These are phyloP conservation scores for Salvia rosmarinus DNA, from an alignment of 257 asterid species.

Conservation along the genomic window DNA sequence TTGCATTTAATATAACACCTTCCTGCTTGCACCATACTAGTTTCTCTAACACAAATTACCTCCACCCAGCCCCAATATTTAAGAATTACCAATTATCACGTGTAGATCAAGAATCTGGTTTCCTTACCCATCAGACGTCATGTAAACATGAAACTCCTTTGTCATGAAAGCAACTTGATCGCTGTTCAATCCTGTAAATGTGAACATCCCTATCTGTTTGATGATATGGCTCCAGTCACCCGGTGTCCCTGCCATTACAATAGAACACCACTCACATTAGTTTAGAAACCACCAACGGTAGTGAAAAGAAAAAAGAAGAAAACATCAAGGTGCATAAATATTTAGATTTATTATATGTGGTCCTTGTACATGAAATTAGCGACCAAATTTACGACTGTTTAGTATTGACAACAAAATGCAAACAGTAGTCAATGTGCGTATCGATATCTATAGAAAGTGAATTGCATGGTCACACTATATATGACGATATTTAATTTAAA, in stretches of 20 bases:
- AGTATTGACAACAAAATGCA: neutral
- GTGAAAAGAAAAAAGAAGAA: neutral
- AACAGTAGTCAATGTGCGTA: neutral
- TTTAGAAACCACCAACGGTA: neutral
- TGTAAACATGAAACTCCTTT: conserved; percentile 75
- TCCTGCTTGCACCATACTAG: neutral
- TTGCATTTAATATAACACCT: neutral
- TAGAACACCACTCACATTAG: neutral
- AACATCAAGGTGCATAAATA: neutral
- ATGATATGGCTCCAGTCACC: conserved; percentile 92
- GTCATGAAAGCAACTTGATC: conserved; percentile 82
- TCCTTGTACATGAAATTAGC: neutral
- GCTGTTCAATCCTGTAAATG: conserved; percentile 70
- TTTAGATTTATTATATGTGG: neutral
- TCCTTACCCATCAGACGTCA: conserved; percentile 89
- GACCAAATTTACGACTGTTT: neutral
- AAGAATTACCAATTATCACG: neutral
- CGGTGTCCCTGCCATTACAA: conserved; percentile 63
- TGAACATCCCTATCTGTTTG: conserved; percentile 91
- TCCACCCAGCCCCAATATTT: neutral
- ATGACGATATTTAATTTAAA: too few relatives aligned
- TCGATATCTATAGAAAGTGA: too few relatives aligned
- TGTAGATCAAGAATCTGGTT: conserved; percentile 9
- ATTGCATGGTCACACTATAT: neutral
- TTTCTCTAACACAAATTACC: neutral